Evolutionary conservation across 345 rosid genomes (phyloP).

Genomic region (Aquilaria sinensis): DNA sequence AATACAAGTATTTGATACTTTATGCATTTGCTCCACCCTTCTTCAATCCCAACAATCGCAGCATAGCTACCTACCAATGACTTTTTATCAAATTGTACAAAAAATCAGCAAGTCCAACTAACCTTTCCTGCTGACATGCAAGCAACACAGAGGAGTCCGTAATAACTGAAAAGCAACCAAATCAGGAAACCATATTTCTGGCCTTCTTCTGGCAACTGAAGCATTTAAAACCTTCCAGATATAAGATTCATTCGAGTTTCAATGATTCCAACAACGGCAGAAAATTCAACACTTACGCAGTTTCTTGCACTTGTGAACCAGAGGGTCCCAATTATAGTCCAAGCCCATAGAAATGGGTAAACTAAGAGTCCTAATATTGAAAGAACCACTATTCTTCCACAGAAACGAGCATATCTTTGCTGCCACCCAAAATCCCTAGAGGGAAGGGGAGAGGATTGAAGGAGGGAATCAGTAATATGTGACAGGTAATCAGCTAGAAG

Average conservation of each 20-base stretch:
- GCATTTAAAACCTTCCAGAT: constrained; percentile 3
- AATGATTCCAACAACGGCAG: not conserved
- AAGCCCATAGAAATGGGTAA: constrained; percentile 93
- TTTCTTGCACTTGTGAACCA: constrained; percentile 75
- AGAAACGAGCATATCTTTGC: constrained; percentile 87
- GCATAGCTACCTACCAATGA: not conserved
- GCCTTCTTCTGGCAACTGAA: constrained; percentile 88
- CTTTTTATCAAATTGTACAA: not conserved
- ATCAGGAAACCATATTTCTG: constrained; percentile 98
- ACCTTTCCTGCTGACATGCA: constrained; percentile 85
- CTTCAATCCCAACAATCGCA: too few relatives aligned
- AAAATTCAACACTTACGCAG: constrained; percentile 56
- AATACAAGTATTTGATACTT: too few relatives aligned
- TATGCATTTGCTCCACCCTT: too few relatives aligned
- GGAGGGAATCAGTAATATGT: constrained; percentile 1
- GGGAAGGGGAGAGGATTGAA: constrained; percentile 8
- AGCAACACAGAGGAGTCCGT: constrained; percentile 81
- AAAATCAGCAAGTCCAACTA: constrained; percentile 8
- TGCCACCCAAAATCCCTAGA: constrained; percentile 95
- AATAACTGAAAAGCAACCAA: constrained; percentile 95
- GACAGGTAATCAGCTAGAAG: constrained; percentile 1
- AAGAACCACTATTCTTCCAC: constrained; percentile 83
- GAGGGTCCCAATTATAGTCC: constrained; percentile 87
- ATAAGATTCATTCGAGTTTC: constrained; percentile 5
- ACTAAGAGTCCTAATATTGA: constrained; percentile 66